Evolutionary conservation across 139 green algal genomes (phyloP), one percentile per base, ranked within the genome.

Genomic region (Auxenochlorella protothecoides): DNA sequence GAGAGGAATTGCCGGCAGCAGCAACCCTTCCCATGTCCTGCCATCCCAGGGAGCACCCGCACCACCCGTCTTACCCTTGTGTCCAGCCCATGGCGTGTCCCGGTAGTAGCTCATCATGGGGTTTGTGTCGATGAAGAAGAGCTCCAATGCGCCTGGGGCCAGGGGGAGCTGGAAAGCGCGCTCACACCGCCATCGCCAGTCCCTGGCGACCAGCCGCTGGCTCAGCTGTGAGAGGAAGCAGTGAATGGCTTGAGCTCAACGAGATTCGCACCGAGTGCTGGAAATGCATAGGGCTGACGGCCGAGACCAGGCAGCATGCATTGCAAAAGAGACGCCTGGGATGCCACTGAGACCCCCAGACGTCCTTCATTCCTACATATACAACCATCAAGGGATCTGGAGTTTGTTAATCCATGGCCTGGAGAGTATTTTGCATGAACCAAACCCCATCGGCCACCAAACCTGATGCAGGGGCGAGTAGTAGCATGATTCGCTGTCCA

Each of bases 41-140:
- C 16, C 11, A 9, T 68, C 13, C 63, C 8, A 52, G 63, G 14
- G 63, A 68, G 56, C 72, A n/a, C 14, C 6, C 66, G 8, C 27
- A 16, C 10, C 63, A 53, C 9, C 5, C 5, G 16, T 4, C 71
- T 3, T 59, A 84, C 82, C 82, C 72, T 56, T 57, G 10, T 85
- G 81, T 3, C 74, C 61, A 15, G 71, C 74, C 82, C 84, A 89
- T 2, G 56, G 3, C 11, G 71, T 53, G 2, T 68, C 65, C 3
- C 74, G 63, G 71, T 92, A 90, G 14, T 68, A 68, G 16, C 15
- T 12, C 12, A 89, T 71, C 7, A 85, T 82, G 57, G 87, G 86
- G 16, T 70, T 86, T 53, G 87, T 91, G 78, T 92, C 87, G 6
- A 91, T 81, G 74, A 90, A 88, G 70, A 91, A 83, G 13, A 92